Conservation (phyloP, 1,284 basidiomycete genomes). For the Papiliotrema fonsecae region DNA sequence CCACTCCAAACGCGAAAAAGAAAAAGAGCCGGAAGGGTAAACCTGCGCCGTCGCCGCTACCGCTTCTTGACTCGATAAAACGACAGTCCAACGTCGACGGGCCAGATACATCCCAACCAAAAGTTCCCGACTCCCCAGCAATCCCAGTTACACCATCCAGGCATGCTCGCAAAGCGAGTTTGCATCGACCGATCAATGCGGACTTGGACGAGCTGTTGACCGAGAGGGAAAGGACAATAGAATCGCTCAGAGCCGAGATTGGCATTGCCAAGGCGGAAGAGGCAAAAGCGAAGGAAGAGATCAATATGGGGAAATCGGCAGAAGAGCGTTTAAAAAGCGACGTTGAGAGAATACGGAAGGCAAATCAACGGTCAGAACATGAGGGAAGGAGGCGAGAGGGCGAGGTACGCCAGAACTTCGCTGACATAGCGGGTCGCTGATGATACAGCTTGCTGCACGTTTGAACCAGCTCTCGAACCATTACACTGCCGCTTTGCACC, state of each 20-base stretch:
- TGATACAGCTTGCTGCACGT: slow-evolving; percentile 3
- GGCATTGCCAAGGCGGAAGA: slow-evolving; percentile 39
- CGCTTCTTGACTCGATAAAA: not conserved
- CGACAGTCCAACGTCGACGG: not conserved
- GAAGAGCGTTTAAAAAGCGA: slow-evolving; percentile 33
- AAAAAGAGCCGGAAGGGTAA: slow-evolving; percentile 37
- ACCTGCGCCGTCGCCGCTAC: not conserved
- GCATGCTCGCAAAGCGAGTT: slow-evolving; percentile 21
- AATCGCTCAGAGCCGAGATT: slow-evolving; percentile 37
- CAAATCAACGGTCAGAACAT: slow-evolving; percentile 15
- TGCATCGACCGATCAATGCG: slow-evolving; percentile 19
- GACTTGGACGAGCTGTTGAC: slow-evolving; percentile 27
- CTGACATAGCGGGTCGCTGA: slow-evolving; percentile 2
- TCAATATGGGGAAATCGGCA: slow-evolving; percentile 15
- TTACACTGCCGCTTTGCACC: slow-evolving; percentile 15
- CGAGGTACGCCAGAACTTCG: slow-evolving; percentile 28
- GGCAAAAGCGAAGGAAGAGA: slow-evolving; percentile 36
- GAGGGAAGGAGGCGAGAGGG: slow-evolving; percentile 29
- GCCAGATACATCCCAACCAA: not conserved
- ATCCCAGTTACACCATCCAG: slow-evolving; percentile 5
- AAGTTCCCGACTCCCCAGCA: not conserved
- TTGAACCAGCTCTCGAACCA: slow-evolving; percentile 10
- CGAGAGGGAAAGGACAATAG: slow-evolving; percentile 35
- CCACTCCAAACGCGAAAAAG: slow-evolving; percentile 4
- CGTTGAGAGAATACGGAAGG: slow-evolving; percentile 25